These are phyloP conservation scores for Trichoderma sp. DNA, from an alignment of 2,329 filamentous ascomycete genomes.

Conservation along the genomic window DNA sequence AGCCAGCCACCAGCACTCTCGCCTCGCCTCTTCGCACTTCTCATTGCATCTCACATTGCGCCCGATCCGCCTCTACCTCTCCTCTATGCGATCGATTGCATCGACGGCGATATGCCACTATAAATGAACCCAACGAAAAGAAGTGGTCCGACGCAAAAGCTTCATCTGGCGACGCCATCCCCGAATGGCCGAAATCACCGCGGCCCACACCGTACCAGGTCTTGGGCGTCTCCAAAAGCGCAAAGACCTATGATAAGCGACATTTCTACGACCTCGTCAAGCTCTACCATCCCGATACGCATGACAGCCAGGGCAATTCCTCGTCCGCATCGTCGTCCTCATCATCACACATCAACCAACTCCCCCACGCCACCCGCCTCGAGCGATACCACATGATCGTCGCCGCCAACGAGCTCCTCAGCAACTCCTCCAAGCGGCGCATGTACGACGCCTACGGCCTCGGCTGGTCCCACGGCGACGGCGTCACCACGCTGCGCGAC, in stretches of 20 bases:
- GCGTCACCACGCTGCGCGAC: constrained; percentile 54
- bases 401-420: constrained; percentile 85
- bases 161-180: constrained; percentile 27
- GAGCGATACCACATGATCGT: constrained; percentile 90
- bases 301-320: constrained; percentile 30
- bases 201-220: constrained; percentile 89
- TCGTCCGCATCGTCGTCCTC: background rate
- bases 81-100: background rate
- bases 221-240: constrained; percentile 62
- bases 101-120: constrained; percentile 23
- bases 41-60: background rate
- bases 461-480: constrained; percentile 71
- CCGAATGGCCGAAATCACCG: constrained; percentile 52
- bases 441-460: constrained; percentile 82
- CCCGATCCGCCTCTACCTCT: background rate
- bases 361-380: constrained; percentile 64
- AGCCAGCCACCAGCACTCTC: constrained; percentile 4
- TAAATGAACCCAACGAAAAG: background rate
- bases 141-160: constrained; percentile 19
- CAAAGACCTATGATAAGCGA: constrained; percentile 73
- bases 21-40: constrained; percentile 8
- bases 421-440: constrained; percentile 74
- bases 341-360: constrained; percentile 4
- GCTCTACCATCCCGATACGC: constrained; percentile 88
- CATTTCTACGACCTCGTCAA: constrained; percentile 92